Evolutionary conservation across 2,329 filamentous ascomycete genomes (phyloP), one percentile per base, ranked within the genome.

Genomic region (Trichoderma guizhouense): DNA sequence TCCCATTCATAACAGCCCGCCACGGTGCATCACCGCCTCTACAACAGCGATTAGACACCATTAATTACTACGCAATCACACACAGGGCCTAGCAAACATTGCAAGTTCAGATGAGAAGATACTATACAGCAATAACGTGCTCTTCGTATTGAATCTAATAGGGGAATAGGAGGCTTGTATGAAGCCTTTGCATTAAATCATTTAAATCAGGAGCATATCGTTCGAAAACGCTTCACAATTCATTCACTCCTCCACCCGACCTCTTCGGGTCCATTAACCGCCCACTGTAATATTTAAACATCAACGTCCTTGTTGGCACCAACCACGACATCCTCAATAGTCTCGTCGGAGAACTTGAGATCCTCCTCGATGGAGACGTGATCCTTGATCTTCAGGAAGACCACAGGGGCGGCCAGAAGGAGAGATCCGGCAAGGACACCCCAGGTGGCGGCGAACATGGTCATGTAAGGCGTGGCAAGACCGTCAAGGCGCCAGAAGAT

Each of bases 321-420:
- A 1, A 85, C 84, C 28, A 85, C 77, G 14, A 85, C 79, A 18
- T 84, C 84, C 0, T 82, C 79, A 11, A 91, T 78, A 0, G 92
- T 96, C 86, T 96, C 93, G 78, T 97, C 94, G 24, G 92, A 93
- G 80, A 94, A 95, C 79, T 90, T 90, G 66, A 97, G 84, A 81
- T 98, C 95, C 69, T 95, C 91, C 81, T 95, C 93, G 5, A 97
- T 77, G 1, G 88, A 80, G n/a, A 93, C 89, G n/a, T 91, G 92
- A 76, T 97, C 94, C 80, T 92, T 88, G 80, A 98, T 92, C 83
- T 91, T 92, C 77, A 90, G 83, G 77, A 92, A 88, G 79, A 98
- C 92, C 72, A 97, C 88, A 0, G 95, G 95, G 0, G 91, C 86
- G 5, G 94, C 95, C 73, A 95, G 83, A 34, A 97, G 18, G 58